phyloP scores from a whole-genome alignment of 345 rosid genomes.

The Melaleuca quinquenervia region DNA sequence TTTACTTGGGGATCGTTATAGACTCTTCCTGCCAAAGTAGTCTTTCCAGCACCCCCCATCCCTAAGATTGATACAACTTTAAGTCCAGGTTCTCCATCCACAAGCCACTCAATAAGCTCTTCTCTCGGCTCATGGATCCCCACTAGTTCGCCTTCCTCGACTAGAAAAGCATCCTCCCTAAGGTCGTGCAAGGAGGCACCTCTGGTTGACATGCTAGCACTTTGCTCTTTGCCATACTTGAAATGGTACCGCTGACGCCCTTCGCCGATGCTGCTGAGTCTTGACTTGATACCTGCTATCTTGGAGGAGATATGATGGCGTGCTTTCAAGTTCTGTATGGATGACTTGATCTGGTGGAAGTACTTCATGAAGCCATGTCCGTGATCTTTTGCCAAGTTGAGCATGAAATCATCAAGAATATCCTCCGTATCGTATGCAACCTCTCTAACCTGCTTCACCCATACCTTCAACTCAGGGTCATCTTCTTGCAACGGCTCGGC shows the following conservation, averaged over 20 bases:
- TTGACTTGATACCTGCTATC: background rate
- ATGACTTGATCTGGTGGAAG: background rate
- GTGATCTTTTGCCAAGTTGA: background rate
- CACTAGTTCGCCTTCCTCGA: background rate
- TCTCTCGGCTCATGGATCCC: rapidly evolving
- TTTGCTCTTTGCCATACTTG: background rate
- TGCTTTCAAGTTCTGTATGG: background rate
- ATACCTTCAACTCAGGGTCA: background rate
- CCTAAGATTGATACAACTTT: background rate
- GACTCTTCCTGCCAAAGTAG: background rate
- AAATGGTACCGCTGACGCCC: background rate
- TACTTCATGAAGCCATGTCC: background rate
- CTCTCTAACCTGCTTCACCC: background rate
- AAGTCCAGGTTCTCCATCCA: background rate
- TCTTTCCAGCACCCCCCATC: background rate
- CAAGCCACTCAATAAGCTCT: background rate
- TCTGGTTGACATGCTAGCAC: background rate
- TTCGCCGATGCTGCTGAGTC: background rate
- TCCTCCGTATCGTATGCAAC: background rate
- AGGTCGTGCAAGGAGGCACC: background rate
- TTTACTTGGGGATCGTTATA: too few species aligned
- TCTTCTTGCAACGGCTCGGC: background rate
- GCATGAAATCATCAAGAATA: background rate
- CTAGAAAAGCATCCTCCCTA: background rate
- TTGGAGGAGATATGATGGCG: background rate